These are phyloP conservation scores for Cryptococcus sp. DNA, from an alignment of 1,284 basidiomycete genomes.

Conservation along the genomic window DNA sequence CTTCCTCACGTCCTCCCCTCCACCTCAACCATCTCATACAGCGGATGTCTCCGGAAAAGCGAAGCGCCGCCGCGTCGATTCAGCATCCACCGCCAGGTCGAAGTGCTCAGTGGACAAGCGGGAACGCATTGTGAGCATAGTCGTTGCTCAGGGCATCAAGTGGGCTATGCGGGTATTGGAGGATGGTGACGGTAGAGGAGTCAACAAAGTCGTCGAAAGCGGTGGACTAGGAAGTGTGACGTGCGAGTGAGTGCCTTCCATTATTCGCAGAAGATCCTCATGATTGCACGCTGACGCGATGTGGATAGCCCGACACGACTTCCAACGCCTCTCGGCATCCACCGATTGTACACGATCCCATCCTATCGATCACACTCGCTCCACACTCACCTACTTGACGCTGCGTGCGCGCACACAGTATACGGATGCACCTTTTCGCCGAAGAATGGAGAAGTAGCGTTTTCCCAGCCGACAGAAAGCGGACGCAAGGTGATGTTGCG, in stretches of 20 bases:
- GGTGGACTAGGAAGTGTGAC: conserved; percentile 47
- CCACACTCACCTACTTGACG: conserved; percentile 47
- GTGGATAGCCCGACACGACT: conserved; percentile 43
- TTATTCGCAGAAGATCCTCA: neutral
- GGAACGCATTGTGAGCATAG: conserved; percentile 51
- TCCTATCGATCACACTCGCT: conserved; percentile 46
- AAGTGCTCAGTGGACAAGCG: conserved; percentile 4
- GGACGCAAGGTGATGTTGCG: conserved; percentile 51
- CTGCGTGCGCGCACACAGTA: conserved; percentile 44
- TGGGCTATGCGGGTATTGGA: conserved; percentile 49
- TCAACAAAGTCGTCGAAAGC: conserved; percentile 32
- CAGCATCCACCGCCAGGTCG: neutral
- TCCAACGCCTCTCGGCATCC: conserved; percentile 54
- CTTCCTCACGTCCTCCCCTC: conserved; percentile 44
- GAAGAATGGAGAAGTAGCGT: conserved; percentile 47
- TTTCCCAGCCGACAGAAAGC: conserved; percentile 55
- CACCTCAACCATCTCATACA: conserved; percentile 16
- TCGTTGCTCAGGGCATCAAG: conserved; percentile 53
- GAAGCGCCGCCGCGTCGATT: conserved; percentile 22
- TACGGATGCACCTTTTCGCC: conserved; percentile 53
- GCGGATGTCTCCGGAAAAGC: neutral
- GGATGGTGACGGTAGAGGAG: conserved; percentile 14
- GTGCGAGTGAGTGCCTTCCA: conserved; percentile 51
- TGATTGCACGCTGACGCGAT: neutral
- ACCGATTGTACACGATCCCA: conserved; percentile 55